Percentiles rank a stretch among this genome's conserved stretches.
Evolutionary conservation across 2,329 filamentous ascomycete species (phyloP).

Genomic region (Monosporascus sp.): DNA sequence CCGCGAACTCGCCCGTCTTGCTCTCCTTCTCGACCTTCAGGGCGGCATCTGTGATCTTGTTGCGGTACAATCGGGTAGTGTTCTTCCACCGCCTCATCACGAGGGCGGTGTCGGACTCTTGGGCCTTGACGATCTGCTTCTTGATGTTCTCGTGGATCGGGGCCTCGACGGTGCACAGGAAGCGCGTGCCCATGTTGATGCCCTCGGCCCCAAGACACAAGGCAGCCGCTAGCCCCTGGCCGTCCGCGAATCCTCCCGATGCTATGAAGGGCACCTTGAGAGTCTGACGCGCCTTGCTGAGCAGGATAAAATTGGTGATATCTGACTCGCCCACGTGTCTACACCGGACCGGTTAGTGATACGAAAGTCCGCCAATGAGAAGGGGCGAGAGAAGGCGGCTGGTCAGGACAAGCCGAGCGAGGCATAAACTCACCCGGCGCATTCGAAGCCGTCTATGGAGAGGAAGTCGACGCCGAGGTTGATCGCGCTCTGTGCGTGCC

Average conservation of each 20-base stretch:
- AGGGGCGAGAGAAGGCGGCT: not conserved
- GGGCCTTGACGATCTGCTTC: slow-evolving; percentile 79
- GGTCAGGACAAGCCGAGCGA: slow-evolving; percentile 1
- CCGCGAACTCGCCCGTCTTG: slow-evolving; percentile 78
- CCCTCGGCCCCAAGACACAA: slow-evolving; percentile 86
- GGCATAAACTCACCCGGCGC: slow-evolving; percentile 57
- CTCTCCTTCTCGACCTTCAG: slow-evolving; percentile 80
- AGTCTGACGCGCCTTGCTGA: slow-evolving; percentile 77
- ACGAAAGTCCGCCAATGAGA: not conserved
- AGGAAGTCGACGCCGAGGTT: slow-evolving; percentile 96
- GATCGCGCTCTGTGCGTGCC: slow-evolving; percentile 84
- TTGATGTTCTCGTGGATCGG: slow-evolving; percentile 94
- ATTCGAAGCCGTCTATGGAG: slow-evolving; percentile 96
- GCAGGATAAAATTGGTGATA: slow-evolving; percentile 85
- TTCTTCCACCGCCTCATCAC: slow-evolving; percentile 90
- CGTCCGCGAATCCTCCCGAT: slow-evolving; percentile 92
- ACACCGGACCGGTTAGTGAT: slow-evolving; percentile 3
- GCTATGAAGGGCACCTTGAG: slow-evolving; percentile 90
- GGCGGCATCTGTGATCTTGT: slow-evolving; percentile 79
- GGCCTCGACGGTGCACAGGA: slow-evolving; percentile 93
- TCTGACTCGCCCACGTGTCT: slow-evolving; percentile 78
- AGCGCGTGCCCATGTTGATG: slow-evolving; percentile 97
- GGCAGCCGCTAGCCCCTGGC: slow-evolving; percentile 86
- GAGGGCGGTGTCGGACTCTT: slow-evolving; percentile 87
- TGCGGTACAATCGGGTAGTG: slow-evolving; percentile 81